These are phyloP conservation scores for Seiridium unicorne DNA, from an alignment of 2,329 filamentous ascomycete species.

Conservation along the genomic window DNA sequence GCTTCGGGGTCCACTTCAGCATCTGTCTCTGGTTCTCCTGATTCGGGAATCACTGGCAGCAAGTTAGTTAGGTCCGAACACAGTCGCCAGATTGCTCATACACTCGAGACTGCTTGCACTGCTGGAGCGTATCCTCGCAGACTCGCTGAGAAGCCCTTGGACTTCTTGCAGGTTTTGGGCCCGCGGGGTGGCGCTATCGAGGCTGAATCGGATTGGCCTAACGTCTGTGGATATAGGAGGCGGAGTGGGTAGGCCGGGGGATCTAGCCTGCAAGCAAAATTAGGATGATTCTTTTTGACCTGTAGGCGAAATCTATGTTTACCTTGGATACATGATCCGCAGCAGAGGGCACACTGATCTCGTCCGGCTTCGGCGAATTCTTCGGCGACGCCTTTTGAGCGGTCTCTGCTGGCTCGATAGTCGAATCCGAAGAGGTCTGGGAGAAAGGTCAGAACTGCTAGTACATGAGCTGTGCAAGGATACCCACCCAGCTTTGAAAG, in stretches of 20 bases:
- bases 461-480: neutral
- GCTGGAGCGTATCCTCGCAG: conserved; percentile 58
- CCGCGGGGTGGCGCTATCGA: conserved; percentile 72
- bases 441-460: conserved; percentile 14
- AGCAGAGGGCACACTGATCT: conserved; percentile 32
- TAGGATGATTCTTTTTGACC: neutral
- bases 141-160: conserved; percentile 50
- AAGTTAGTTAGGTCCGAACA: neutral
- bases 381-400: conserved; percentile 35
- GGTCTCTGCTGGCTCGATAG: conserved; percentile 27
- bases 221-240: conserved; percentile 76
- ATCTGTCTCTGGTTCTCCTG: conserved; percentile 47
- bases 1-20: conserved; percentile 54
- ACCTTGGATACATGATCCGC: conserved; percentile 36
- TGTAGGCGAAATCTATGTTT: neutral
- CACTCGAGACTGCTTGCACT: conserved; percentile 77
- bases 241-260: conserved; percentile 52
- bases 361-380: conserved; percentile 29
- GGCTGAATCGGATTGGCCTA: conserved; percentile 61
- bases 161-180: conserved; percentile 81
- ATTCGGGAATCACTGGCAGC: conserved; percentile 49
- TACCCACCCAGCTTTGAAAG: conserved; percentile 74
- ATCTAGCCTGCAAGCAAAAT: conserved; percentile 23
- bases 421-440: conserved; percentile 42
- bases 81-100: conserved; percentile 75